Evolutionary conservation across 2,329 filamentous ascomycete genomes (phyloP), one percentile per base, ranked within the genome.

Genomic region (Penicillium griseofulvum): DNA sequence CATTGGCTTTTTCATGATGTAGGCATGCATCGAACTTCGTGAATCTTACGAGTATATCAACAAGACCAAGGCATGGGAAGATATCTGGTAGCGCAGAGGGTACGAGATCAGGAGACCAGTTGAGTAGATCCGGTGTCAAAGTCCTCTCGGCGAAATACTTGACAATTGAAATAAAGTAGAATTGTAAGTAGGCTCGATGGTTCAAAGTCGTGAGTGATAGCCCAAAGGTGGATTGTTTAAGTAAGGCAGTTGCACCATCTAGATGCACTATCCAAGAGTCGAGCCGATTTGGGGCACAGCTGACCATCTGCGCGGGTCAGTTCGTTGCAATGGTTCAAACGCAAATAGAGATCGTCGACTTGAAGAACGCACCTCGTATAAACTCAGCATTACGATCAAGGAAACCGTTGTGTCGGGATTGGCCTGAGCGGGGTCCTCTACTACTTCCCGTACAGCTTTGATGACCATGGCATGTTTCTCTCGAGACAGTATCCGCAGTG

Each of bases 251-350:
- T 6, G 57, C 55, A 8, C 64, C 65, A 34, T 63, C 55, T 24
- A 66, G n/a, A 54, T 68, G 65, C 10, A 62, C 56, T 6, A 50
- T 52, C 62, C 64, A 65, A 17, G 58, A 47, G 31, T 60, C 52
- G 17, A 60, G 12, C 17, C 57, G 34, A 11, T 43, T 59, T n/a
- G 57, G 45, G 8, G 38, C 44, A 33, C 60, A 61, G 34, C 55
- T 63, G 14, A 67, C 62, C 58, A 66, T 64, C 63, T 68, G 45
- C 3, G 22, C 11, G 38, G 29, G 19, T 42, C 14, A 49, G 41
- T 49, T 29, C 17, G 12, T 31, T 19, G 12, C 4, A 14, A 28
- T 11, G 24, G n/a, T 36, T n/a, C n/a, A 34, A 16, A 3, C 12
- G 28, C 41, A 24, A 28, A 11, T 4, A 19, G 24, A 28, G 36